These are phyloP conservation scores for Wallacemonas sp. DNA, from an alignment of 208 protist species.

Conservation along the genomic window DNA sequence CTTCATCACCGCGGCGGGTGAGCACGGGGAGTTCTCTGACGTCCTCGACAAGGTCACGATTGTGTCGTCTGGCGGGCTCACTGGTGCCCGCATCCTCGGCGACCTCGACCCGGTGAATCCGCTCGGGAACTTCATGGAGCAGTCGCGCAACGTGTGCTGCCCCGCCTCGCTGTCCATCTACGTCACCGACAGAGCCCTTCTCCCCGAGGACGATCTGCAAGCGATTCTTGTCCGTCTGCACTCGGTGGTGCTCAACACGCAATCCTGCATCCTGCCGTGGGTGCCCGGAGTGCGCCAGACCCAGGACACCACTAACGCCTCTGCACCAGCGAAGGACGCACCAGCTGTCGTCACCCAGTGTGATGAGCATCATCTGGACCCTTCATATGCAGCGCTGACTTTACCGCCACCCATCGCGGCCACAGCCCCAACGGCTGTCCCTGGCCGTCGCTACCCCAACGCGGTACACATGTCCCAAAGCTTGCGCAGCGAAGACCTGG, in stretches of 20 bases:
- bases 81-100: not conserved
- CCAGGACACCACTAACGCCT: no score
- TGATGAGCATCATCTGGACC: no score
- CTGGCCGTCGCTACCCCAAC: not conserved
- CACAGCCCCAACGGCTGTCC: not conserved
- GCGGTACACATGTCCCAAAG: not conserved
- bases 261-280: not conserved
- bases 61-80: not conserved
- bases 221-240: not conserved
- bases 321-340: no score
- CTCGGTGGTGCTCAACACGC: not conserved
- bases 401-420: not conserved
- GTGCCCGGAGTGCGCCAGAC: no score
- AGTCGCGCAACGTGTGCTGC: constrained; percentile 5
- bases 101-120: constrained; percentile 11
- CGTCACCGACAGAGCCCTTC: not conserved
- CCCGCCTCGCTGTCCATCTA: constrained; percentile 5
- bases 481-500: constrained; percentile 9
- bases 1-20: constrained; percentile 62
- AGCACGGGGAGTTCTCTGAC: constrained; percentile 62
- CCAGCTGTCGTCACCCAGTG: no score
- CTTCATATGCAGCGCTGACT: no score
- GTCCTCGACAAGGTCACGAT: constrained; percentile 49
- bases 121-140: constrained; percentile 13
- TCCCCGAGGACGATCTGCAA: not conserved